These are phyloP conservation scores for Penicillium oxalicum DNA, from an alignment of 2,329 filamentous ascomycete genomes.

Conservation along the genomic window DNA sequence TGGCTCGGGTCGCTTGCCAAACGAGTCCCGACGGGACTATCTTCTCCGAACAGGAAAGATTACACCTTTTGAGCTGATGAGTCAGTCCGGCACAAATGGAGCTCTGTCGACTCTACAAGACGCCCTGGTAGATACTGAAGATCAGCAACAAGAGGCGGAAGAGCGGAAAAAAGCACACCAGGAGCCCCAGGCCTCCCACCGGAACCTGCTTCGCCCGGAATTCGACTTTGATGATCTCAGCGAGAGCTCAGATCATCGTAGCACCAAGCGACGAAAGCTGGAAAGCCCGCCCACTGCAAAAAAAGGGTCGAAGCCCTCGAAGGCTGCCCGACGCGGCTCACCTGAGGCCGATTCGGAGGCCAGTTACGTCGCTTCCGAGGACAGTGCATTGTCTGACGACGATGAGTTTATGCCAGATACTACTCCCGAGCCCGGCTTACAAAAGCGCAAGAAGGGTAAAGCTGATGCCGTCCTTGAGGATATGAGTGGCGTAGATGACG, in stretches of 20 bases:
- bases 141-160: constrained; percentile 52
- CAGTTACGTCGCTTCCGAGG: constrained; percentile 31
- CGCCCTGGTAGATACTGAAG: constrained; percentile 74
- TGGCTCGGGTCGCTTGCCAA: constrained; percentile 55
- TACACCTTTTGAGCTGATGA: constrained; percentile 83
- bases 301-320: not conserved
- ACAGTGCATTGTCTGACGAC: constrained; percentile 28
- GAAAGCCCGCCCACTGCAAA: constrained; percentile 5
- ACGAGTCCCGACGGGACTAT: constrained; percentile 80
- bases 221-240: constrained; percentile 52
- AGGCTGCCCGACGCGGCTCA: constrained; percentile 2
- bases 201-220: constrained; percentile 66
- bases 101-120: constrained; percentile 67
- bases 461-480: constrained; percentile 47
- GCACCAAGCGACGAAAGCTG: constrained; percentile 34
- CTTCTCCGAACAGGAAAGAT: constrained; percentile 96
- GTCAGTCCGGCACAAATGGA: constrained; percentile 52
- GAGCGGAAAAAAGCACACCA: constrained; percentile 39
- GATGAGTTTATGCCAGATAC: constrained; percentile 33
- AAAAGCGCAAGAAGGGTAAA: constrained; percentile 19
- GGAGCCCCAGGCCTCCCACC: constrained; percentile 57
- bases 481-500: constrained; percentile 70
- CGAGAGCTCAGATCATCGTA: constrained; percentile 24
- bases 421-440: constrained; percentile 15
- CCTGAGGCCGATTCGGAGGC: constrained; percentile 25